phyloP scores from a whole-genome alignment of 2,329 filamentous ascomycete species.

The Dothidotthia symphoricarpi region DNA sequence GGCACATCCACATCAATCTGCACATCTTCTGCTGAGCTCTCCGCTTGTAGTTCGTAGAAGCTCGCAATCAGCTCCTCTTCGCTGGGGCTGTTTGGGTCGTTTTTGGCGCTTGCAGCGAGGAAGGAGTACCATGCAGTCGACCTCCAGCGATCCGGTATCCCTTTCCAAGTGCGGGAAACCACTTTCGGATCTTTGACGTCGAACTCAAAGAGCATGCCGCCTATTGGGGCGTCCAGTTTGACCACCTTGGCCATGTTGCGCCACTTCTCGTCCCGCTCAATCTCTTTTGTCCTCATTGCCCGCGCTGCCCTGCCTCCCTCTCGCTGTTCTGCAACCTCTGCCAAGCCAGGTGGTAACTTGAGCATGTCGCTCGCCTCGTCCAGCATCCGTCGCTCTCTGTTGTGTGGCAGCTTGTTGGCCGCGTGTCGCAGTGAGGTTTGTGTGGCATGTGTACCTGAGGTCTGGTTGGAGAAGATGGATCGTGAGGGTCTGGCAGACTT shows the following conservation, averaged over 20 bases:
- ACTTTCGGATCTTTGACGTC: slow-evolving; percentile 76
- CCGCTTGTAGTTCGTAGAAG: slow-evolving; percentile 70
- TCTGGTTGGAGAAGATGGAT: slow-evolving; percentile 39
- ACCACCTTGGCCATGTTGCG: slow-evolving; percentile 60
- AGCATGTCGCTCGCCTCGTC: slow-evolving; percentile 66
- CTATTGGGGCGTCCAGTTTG: slow-evolving; percentile 51
- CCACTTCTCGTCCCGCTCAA: slow-evolving; percentile 65
- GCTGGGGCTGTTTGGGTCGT: slow-evolving; percentile 58
- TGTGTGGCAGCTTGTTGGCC: slow-evolving; percentile 54
- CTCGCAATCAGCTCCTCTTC: slow-evolving; percentile 69
- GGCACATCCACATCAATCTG: slow-evolving; percentile 98
- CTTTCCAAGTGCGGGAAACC: slow-evolving; percentile 92
- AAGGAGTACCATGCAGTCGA: slow-evolving; percentile 94
- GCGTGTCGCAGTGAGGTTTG: slow-evolving; percentile 51
- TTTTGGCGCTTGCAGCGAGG: slow-evolving; percentile 71
- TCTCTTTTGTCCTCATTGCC: slow-evolving; percentile 58
- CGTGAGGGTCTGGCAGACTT: slow-evolving; percentile 45
- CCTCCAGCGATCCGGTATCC: slow-evolving; percentile 94
- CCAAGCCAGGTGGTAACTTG: slow-evolving; percentile 55
- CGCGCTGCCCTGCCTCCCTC: slow-evolving; percentile 51
- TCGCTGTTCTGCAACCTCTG: slow-evolving; percentile 46
- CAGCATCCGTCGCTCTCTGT: slow-evolving; percentile 53
- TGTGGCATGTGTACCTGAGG: slow-evolving; percentile 43
- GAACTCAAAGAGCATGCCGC: slow-evolving; percentile 71
- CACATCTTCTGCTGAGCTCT: slow-evolving; percentile 81